Base-by-base conservation (phyloP, 2,329 filamentous ascomycete species). In the Aspergillus fijiensis region DNA sequence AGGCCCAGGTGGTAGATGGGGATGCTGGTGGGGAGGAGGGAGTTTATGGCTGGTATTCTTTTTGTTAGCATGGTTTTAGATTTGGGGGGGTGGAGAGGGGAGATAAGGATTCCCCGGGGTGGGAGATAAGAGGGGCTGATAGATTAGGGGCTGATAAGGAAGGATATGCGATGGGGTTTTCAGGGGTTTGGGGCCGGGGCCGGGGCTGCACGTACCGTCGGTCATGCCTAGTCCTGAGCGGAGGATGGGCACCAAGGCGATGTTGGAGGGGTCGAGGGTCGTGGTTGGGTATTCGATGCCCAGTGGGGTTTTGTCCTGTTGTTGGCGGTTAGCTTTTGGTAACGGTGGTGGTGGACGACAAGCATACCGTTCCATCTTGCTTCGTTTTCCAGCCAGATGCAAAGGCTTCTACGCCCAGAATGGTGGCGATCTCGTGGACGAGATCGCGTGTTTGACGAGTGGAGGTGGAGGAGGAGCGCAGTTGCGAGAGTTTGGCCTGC, bases 1-100 rank as follows among this genome's bases (percentile, higher is more conserved):
- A 98, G 89, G 66, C 95, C 94, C 7, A 98, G 89, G 75, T 98
- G 94, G 80, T 98, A 92, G 65, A 97, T 86, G 6, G 92, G 89
- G 33, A 94, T 90, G 14, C 91, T 85, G 42, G 77, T 74, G 19
- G 94, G 93, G 60, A 98, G 91, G 69, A 98, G 84, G 29, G 87
- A 88, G 79, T 94, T 89, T 49, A 96, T 81, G 27, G 92, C 90
- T 68, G 2, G 23, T 1, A 1, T 29, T 7, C 16, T 4, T 9
- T 14, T 0, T 14, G 29, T 19, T 39, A 35, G 25, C 2, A 14
- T 42, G 5, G 39, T 39, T 39, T 35, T 16, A 4, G 5, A 21
- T 19, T 12, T 16, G 14, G 6, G 16, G 23, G 19, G 42, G 35
- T 48, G 56, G 49, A 55, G 42, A 16, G n/a, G 14, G 29, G 9